Conservation (phyloP, 257 asterid genomes). For the Fraxinus pennsylvanica region DNA sequence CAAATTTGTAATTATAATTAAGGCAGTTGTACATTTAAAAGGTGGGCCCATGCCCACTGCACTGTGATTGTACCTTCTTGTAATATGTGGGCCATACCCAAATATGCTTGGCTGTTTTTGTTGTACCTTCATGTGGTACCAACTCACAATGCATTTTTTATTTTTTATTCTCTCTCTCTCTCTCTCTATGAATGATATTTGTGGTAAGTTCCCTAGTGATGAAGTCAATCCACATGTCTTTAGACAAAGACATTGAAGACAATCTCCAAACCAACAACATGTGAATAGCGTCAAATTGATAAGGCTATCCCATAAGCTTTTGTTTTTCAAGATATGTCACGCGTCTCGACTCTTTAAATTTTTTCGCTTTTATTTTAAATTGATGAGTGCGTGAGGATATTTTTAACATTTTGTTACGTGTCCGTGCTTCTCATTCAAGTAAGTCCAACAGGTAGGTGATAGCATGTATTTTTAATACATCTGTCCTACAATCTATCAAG, state of each 20-base stretch:
- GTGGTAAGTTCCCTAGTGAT: neutral
- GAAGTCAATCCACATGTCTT: neutral
- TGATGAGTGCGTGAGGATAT: neutral
- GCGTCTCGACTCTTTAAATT: neutral
- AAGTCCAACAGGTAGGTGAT: neutral
- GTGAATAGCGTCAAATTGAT: neutral
- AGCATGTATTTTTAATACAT: no score
- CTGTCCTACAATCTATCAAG: neutral
- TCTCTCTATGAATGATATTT: neutral
- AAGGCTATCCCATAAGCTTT: neutral
- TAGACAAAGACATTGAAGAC: neutral
- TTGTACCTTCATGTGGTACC: neutral
- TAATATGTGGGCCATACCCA: neutral
- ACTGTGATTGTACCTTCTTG: neutral
- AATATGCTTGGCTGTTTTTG: neutral
- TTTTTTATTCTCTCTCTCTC: no score
- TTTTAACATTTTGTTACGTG: neutral
- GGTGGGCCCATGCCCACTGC: neutral
- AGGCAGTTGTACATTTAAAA: neutral
- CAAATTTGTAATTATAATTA: no score
- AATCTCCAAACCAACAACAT: neutral
- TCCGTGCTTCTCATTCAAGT: neutral
- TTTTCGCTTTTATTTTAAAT: neutral
- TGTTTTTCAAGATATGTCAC: neutral
- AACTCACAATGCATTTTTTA: neutral